Conservation (phyloP, 371 early-diverging fungal species). For the Apophysomyces ossiformis region DNA sequence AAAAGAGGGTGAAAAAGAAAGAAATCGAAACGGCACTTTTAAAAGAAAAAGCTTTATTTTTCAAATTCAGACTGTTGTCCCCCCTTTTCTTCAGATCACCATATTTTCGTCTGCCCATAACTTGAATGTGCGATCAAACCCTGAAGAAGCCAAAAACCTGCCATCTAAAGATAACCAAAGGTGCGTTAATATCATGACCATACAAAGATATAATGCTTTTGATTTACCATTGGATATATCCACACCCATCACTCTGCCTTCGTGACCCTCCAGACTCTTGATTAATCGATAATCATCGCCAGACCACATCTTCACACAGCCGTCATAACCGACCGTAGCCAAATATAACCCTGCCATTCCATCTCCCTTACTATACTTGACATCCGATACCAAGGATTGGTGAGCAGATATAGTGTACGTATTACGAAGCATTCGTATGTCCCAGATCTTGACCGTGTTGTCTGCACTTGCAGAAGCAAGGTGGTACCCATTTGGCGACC, state of each 20-base stretch:
- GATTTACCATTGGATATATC: conserved; percentile 76
- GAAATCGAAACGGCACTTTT: no score
- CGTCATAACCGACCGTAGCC: conserved; percentile 83
- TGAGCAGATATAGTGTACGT: conserved; percentile 93
- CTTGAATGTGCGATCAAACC: conserved; percentile 95
- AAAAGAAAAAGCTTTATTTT: no score
- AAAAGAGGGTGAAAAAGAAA: background rate
- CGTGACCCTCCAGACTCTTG: conserved; percentile 86
- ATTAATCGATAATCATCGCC: conserved; percentile 91
- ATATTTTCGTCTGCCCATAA: conserved; percentile 76
- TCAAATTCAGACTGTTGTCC: background rate
- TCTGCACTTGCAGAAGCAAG: conserved; percentile 84
- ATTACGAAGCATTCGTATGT: conserved; percentile 79
- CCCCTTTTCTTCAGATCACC: conserved; percentile 31
- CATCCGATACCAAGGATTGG: conserved; percentile 84
- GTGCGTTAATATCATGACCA: no score
- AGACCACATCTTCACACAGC: conserved; percentile 91
- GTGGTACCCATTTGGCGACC: conserved; percentile 91
- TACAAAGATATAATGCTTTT: no score
- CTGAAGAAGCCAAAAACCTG: conserved; percentile 81
- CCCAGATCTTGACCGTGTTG: conserved; percentile 89
- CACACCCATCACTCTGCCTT: conserved; percentile 89
- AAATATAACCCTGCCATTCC: conserved; percentile 65
- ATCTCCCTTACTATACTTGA: conserved; percentile 64
- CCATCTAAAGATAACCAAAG: conserved; percentile 56